Conservation (phyloP, 1,139 yeast species). For the Blastobotrys apis region DNA sequence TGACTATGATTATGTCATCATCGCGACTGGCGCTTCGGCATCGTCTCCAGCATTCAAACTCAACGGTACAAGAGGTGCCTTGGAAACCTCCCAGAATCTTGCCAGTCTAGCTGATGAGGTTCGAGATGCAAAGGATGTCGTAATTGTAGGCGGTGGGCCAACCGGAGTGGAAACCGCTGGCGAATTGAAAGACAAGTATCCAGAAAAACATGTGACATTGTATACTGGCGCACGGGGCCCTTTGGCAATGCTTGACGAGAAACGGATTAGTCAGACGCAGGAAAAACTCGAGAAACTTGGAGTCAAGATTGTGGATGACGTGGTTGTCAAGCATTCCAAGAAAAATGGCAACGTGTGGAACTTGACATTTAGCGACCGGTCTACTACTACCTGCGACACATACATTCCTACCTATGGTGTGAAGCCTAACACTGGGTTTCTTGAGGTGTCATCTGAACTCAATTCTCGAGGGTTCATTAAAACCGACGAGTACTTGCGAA, state of each 20-base stretch:
- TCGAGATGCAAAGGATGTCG: slow-evolving; percentile 66
- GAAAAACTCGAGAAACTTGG: slow-evolving; percentile 21
- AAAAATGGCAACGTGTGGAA: slow-evolving; percentile 7
- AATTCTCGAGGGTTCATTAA: slow-evolving; percentile 20
- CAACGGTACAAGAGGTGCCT: slow-evolving; percentile 63
- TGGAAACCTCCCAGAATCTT: slow-evolving; percentile 69
- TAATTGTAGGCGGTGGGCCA: slow-evolving; percentile 91
- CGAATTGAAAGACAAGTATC: slow-evolving; percentile 39
- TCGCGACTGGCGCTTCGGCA: slow-evolving; percentile 69
- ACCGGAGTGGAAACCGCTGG: slow-evolving; percentile 91
- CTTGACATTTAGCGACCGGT: slow-evolving; percentile 18
- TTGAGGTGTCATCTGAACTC: slow-evolving; percentile 19
- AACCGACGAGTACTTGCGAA: slow-evolving; percentile 24
- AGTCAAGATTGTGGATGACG: slow-evolving; percentile 23
- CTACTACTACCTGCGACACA: slow-evolving; percentile 19
- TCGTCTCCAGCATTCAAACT: slow-evolving; percentile 79
- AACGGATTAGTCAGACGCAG: slow-evolving; percentile 13
- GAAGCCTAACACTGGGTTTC: slow-evolving; percentile 26
- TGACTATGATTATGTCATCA: slow-evolving; percentile 66
- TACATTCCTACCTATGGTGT: slow-evolving; percentile 24
- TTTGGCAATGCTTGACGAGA: slow-evolving; percentile 19
- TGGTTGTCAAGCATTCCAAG: slow-evolving; percentile 13
- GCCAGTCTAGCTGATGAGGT: slow-evolving; percentile 68
- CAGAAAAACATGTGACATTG: slow-evolving; percentile 24
- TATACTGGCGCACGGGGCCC: slow-evolving; percentile 26